phyloP scores from a whole-genome alignment of 2,329 filamentous ascomycete genomes.

The Penicillium brevicompactum region DNA sequence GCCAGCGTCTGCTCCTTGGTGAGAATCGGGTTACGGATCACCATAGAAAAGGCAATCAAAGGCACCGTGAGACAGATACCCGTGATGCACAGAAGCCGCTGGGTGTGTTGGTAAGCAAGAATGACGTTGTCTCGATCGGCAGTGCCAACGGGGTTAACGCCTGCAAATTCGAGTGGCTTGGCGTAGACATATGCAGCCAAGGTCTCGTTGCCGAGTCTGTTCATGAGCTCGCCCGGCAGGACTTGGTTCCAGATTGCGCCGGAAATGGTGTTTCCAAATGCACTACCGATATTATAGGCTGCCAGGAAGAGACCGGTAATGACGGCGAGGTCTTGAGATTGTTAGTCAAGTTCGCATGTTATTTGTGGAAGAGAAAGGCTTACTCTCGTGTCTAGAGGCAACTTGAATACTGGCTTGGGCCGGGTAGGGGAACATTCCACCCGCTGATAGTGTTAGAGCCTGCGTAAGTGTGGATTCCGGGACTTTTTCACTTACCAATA shows the following conservation, averaged over 20 bases:
- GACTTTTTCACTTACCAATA: conserved; percentile 44
- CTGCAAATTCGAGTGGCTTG: conserved; percentile 43
- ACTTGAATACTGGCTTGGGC: conserved; percentile 55
- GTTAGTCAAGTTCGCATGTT: neutral
- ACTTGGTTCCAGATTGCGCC: conserved; percentile 65
- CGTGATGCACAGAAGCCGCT: conserved; percentile 53
- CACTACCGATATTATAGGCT: conserved; percentile 64
- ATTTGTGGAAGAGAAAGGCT: conserved; percentile 9
- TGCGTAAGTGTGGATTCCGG: neutral
- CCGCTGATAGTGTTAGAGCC: conserved; percentile 36
- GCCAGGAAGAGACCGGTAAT: conserved; percentile 66
- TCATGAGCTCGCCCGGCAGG: conserved; percentile 51
- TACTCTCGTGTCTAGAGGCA: conserved; percentile 52
- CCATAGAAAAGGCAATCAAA: conserved; percentile 49
- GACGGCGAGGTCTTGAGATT: conserved; percentile 57
- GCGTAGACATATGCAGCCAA: conserved; percentile 46
- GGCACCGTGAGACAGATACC: conserved; percentile 53
- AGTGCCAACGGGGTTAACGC: conserved; percentile 47
- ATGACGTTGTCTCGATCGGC: conserved; percentile 47
- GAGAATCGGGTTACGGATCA: conserved; percentile 50
- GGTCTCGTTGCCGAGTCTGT: conserved; percentile 41
- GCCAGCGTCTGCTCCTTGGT: conserved; percentile 50
- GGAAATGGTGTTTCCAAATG: conserved; percentile 62
- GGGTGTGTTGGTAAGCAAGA: conserved; percentile 48
- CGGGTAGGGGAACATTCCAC: conserved; percentile 62